Evolutionary conservation across 768 basidiomycete species (phyloP).

Genomic region (Strobilomyces dryophilus): DNA sequence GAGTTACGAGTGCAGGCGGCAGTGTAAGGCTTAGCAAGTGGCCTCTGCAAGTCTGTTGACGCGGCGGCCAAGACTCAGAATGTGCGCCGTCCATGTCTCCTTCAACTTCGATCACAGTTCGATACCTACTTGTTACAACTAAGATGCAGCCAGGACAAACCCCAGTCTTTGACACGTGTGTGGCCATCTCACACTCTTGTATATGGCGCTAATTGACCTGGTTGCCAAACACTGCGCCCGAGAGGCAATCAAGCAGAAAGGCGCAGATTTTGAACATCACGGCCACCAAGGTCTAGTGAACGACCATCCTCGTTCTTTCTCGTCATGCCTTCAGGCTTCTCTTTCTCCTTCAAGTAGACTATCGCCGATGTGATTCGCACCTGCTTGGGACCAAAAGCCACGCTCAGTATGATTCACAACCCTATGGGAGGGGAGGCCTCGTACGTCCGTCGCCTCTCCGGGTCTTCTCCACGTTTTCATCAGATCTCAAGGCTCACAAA

Average conservation of each 20-base stretch:
- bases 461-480: constrained; percentile 30
- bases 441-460: constrained; percentile 48
- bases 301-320: too few species aligned
- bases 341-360: constrained; percentile 48
- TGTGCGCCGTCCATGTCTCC: too few species aligned
- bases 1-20: too few species aligned
- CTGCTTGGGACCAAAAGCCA: constrained; percentile 94
- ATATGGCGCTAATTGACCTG: background rate
- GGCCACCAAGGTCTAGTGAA: constrained; percentile 76
- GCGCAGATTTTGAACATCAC: constrained; percentile 97
- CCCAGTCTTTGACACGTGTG: constrained; percentile 79
- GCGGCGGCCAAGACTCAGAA: too few species aligned
- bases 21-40: too few species aligned
- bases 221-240: constrained; percentile 79
- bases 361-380: constrained; percentile 98
- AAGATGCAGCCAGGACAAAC: constrained; percentile 49
- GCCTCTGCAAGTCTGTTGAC: too few species aligned
- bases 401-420: constrained; percentile 99
- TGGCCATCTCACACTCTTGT: background rate
- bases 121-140: background rate
- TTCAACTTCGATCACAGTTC: constrained; percentile 37
- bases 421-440: constrained; percentile 98
- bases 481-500: constrained; percentile 71
- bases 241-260: constrained; percentile 91
- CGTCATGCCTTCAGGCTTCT: background rate